These are phyloP conservation scores for Phlyctochytrium planicorne DNA, from an alignment of 192 early-diverging fungal species.

Conservation along the genomic window DNA sequence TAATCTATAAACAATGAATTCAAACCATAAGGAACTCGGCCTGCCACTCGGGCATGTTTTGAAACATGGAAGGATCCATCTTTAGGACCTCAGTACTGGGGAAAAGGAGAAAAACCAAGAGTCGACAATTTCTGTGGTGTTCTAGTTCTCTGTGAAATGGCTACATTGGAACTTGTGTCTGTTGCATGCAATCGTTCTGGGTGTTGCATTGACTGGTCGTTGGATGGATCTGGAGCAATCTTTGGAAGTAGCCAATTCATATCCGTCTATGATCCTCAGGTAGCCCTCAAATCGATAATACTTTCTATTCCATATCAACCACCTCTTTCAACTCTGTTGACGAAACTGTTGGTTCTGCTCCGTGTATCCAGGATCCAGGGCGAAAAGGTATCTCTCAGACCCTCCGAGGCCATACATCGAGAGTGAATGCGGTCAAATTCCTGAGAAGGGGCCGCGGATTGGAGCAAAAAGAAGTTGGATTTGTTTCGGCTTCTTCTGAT, in stretches of 20 bases:
- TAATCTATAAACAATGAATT: not conserved
- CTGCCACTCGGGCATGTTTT: constrained; percentile 3
- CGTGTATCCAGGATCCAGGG: constrained; percentile 34
- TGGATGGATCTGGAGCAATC: not conserved
- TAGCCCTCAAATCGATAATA: no score
- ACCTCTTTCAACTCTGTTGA: no score
- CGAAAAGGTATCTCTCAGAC: constrained; percentile 54
- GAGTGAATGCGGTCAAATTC: constrained; percentile 77
- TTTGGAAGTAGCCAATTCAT: not conserved
- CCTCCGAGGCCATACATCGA: constrained; percentile 70
- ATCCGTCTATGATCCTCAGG: not conserved
- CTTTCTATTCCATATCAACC: no score
- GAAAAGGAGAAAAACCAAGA: no score
- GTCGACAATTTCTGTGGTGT: no score
- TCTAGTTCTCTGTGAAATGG: no score
- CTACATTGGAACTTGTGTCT: not conserved
- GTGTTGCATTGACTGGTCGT: not conserved
- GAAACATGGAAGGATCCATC: not conserved
- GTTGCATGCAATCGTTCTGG: not conserved
- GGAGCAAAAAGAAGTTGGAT: constrained; percentile 52
- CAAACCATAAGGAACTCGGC: constrained; percentile 1
- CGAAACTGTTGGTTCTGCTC: not conserved
- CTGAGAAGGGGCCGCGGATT: constrained; percentile 52
- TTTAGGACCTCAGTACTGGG: no score
- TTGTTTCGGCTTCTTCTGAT: constrained; percentile 81